Conservation (phyloP, 2,329 filamentous ascomycete species). For the Myriosclerotinia curreyana region DNA sequence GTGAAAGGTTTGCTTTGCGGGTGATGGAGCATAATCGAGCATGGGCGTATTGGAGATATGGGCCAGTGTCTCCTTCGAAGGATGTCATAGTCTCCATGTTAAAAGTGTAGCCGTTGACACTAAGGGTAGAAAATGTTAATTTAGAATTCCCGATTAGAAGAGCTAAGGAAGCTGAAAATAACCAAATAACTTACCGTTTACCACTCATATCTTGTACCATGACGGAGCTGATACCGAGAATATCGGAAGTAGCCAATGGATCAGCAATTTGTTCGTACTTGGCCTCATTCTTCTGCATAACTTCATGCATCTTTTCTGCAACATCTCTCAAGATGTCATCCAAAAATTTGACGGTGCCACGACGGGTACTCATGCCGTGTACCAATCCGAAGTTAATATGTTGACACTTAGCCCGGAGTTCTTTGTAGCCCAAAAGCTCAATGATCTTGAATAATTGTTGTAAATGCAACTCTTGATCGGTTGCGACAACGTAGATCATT, state of each 20-base stretch:
- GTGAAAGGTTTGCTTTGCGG: slow-evolving; percentile 52
- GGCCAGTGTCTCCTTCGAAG: slow-evolving; percentile 82
- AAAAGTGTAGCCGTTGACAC: slow-evolving; percentile 67
- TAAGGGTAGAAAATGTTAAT: slow-evolving; percentile 28
- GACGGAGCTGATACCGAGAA: slow-evolving; percentile 85
- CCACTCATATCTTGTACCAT: slow-evolving; percentile 99
- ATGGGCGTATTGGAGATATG: slow-evolving; percentile 81
- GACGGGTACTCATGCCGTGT: slow-evolving; percentile 67
- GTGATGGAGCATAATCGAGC: slow-evolving; percentile 66
- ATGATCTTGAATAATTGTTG: slow-evolving; percentile 75
- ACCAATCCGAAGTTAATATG: slow-evolving; percentile 76
- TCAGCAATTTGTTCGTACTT: slow-evolving; percentile 91
- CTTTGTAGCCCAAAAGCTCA: slow-evolving; percentile 65
- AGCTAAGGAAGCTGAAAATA: neutral
- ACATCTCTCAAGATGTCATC: slow-evolving; percentile 74
- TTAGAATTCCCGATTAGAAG: slow-evolving; percentile 14
- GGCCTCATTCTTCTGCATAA: slow-evolving; percentile 84
- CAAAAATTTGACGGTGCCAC: slow-evolving; percentile 71
- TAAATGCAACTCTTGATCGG: slow-evolving; percentile 69
- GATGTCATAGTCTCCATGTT: slow-evolving; percentile 80
- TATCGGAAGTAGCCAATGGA: slow-evolving; percentile 78
- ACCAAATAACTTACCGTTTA: slow-evolving; percentile 62
- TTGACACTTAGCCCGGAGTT: slow-evolving; percentile 65
- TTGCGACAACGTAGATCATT: slow-evolving; percentile 77
- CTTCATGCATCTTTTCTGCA: slow-evolving; percentile 94